Percentiles rank a stretch among this genome's conserved stretches.
Evolutionary conservation across 2,329 filamentous ascomycete genomes (phyloP).

Genomic region (Periconia macrospinosa): DNA sequence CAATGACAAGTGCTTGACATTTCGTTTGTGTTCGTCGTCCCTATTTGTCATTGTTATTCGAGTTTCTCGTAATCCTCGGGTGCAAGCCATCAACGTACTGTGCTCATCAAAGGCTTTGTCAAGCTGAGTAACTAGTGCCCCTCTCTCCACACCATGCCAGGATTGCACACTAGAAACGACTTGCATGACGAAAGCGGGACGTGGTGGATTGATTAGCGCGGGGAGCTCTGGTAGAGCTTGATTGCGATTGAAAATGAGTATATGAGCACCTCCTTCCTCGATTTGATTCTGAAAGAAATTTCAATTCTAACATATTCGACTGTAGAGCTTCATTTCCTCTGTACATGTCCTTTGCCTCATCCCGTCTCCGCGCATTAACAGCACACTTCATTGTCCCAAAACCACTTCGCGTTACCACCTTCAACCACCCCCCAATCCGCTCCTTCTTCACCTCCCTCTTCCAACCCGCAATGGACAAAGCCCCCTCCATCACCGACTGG

Average conservation of each 20-base stretch:
- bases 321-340: neutral
- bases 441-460: neutral
- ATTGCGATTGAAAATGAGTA: neutral
- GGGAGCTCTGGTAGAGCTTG: neutral
- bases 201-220: constrained; percentile 1
- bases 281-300: too few relatives aligned
- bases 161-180: neutral
- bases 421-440: neutral
- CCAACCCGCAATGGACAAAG: constrained; percentile 18
- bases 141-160: neutral
- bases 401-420: neutral
- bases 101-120: constrained; percentile 7
- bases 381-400: neutral
- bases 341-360: constrained; percentile 3
- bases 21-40: neutral
- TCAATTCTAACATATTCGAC: too few relatives aligned
- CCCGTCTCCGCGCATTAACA: neutral
- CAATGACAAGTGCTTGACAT: neutral
- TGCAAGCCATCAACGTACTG: too few relatives aligned
- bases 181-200: constrained; percentile 16
- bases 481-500: constrained; percentile 73
- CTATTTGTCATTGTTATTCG: too few relatives aligned
- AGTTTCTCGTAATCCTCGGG: too few relatives aligned
- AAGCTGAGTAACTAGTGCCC: constrained; percentile 10
- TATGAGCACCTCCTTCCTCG: neutral